Base-by-base conservation (phyloP, 805 yeast species). In the Cyberlindnera euphorbiae region DNA sequence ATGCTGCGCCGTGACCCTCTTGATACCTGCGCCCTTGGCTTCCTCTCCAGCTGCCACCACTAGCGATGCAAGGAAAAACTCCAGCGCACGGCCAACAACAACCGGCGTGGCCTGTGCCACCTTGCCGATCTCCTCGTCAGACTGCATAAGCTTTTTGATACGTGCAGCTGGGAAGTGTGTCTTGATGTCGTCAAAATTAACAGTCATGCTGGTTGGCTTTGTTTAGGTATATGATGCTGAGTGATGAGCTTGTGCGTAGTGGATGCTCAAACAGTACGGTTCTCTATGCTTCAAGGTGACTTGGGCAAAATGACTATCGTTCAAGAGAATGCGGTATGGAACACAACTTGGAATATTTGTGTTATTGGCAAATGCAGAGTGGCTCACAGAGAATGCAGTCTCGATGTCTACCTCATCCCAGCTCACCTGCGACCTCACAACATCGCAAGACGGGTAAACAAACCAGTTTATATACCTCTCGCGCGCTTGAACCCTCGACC, bases 31-130 rank as follows among this genome's bases (percentile, higher is more conserved):
- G 31, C 67, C 67, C 36, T 79, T 75, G 5, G 97, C 95, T 45
- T 83, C 86, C 27, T 74, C 71, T 34, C 86, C 79, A 15, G 95
- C 73, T 31, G 84, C 87, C 50, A 85, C 89, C 33, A 93, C 95
- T 38, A 93, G 69, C 36, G 93, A 77, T 33, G 95, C 86, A 73
- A 93, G 77, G 58, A 93, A 93, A 42, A 87, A 73, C 63, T 93
- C 97, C 35, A 93, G 67, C 0, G 98, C 96, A 44, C 96, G 75
- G 7, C 97, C 97, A 8, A 93, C 96, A 13, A 90, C 90, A n/a
- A 90, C 83, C 0, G 99, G 99, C 3, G 99, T 94, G 2, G 96
- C 97, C 56, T 89, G 97, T 4, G 98, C 96, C 5, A 93, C 97
- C 57, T 93, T 93, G 3, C 99, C 99, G 30, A 93, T 89, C 46